Base-by-base conservation (phyloP, 2,329 filamentous ascomycete species). In the Aspergillus aculeatus region DNA sequence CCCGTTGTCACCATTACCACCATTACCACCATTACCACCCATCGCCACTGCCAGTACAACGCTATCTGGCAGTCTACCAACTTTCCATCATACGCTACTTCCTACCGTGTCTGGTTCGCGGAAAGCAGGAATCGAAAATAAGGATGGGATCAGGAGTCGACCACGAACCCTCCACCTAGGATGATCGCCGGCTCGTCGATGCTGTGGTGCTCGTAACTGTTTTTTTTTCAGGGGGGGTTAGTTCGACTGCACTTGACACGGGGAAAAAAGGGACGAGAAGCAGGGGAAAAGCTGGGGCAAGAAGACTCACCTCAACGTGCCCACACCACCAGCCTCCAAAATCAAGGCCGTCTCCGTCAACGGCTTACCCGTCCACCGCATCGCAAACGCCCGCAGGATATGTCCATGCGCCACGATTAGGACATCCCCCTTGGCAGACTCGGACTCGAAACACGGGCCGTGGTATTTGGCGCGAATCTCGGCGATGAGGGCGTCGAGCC, bases 391-490 rank as follows among this genome's bases (percentile, higher is more conserved):
- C 16, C 93, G 83, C 56, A 97, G 79, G 58, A 96, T 94, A 77
- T 96, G 93, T 0, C 93, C 93, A 72, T 97, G 93, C 23, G 91
- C 93, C 5, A 97, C 91, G 52, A 96, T 82, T 24, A 94, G 75
- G 19, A 94, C 86, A 74, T 94, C 90, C 16, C 84, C 79, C 16
- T 74, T 84, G 10, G 71, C 80, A 62, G 72, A 79, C 50, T 77
- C 73, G 66, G 83, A 82, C 9, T 83, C 83, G 65, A 94, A 88
- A 53, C 82, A 83, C 0, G 83, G 83, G 3, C 75, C 75, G 66
- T 92, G 90, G 76, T 83, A 89, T 65, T 82, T 85, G 24, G 82
- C 76, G 21, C 90, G 82, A 59, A 97, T 90, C 32, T 93, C 89
- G 14, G 78, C 73, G 67, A 97, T 96, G 60, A 97, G 75, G 2